A percentile compares a stretch with the other conserved stretches of the same genome.
Evolutionary conservation across 257 asterid genomes (phyloP).

Genomic region (Solanum ossicruentum): DNA sequence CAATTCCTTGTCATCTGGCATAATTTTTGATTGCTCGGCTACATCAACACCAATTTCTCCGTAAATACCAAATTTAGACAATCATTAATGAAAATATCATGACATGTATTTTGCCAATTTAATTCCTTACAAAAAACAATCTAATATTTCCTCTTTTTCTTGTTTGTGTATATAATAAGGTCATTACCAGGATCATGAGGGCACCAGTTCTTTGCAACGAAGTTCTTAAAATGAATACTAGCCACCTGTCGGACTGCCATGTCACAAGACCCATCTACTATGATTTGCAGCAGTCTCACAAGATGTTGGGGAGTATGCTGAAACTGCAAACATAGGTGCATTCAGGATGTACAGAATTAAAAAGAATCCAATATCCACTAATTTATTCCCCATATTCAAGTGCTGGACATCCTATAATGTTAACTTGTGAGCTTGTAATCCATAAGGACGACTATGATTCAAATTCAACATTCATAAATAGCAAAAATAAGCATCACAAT

Average conservation of each 20-base stretch:
- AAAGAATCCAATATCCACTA: background rate
- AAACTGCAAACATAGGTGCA: constrained; percentile 35
- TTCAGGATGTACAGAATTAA: background rate
- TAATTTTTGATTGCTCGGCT: constrained; percentile 76
- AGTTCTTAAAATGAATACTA: constrained; percentile 90
- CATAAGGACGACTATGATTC: background rate
- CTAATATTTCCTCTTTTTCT: background rate
- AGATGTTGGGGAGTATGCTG: constrained; percentile 85
- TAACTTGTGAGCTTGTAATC: background rate
- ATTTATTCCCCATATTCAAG: background rate
- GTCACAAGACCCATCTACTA: constrained; percentile 68
- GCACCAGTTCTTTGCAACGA: constrained; percentile 73
- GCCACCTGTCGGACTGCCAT: constrained; percentile 92
- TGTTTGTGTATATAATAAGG: background rate
- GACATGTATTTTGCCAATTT: background rate
- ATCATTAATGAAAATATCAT: background rate
- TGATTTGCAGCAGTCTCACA: constrained; percentile 93
- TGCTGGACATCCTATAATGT: background rate
- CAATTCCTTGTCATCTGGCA: constrained; percentile 76
- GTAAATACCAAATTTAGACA: background rate
- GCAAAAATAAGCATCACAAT: background rate
- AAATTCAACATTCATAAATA: background rate
- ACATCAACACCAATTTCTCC: constrained; percentile 6
- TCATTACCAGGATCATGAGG: constrained; percentile 66
- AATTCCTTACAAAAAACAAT: background rate